Evolutionary conservation across 345 rosid species (phyloP).

Genomic region (Acer campestre): DNA sequence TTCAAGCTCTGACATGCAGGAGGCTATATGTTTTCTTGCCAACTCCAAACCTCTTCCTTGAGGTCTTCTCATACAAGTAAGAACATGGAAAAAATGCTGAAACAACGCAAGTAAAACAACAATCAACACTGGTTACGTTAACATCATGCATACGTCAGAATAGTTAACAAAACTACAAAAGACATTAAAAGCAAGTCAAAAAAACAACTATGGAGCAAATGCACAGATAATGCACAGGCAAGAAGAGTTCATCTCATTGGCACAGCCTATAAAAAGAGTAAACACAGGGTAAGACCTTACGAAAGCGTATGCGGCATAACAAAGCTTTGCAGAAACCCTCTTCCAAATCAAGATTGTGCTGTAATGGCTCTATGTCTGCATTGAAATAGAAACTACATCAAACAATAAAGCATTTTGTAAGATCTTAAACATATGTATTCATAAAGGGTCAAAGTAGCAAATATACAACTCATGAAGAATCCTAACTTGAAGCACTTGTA

Average conservation of each 20-base stretch:
- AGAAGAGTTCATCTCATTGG: slow-evolving; percentile 6
- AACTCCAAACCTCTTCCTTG: slow-evolving; percentile 94
- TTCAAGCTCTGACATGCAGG: slow-evolving; percentile 80
- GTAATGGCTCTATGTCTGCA: slow-evolving; percentile 91
- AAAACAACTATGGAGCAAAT: background rate
- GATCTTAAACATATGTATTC: background rate
- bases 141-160: background rate
- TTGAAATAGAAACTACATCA: slow-evolving; percentile 17
- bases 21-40: slow-evolving; percentile 87
- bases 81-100: slow-evolving; percentile 93
- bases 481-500: background rate
- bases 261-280: slow-evolving; percentile 26
- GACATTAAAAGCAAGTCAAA: slow-evolving; percentile 9
- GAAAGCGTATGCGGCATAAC: slow-evolving; percentile 93
- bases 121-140: background rate
- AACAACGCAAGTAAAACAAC: slow-evolving; percentile 22
- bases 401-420: slow-evolving; percentile 3
- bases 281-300: slow-evolving; percentile 92
- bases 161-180: background rate
- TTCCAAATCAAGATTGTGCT: slow-evolving; percentile 65
- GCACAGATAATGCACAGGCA: slow-evolving; percentile 15
- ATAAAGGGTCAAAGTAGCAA: background rate
- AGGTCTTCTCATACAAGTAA: slow-evolving; percentile 81
- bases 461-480: slow-evolving; percentile 6
- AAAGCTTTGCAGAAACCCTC: slow-evolving; percentile 91